Evolutionary conservation across 768 basidiomycete genomes (phyloP).

Genomic region (Baorangia bicolor): DNA sequence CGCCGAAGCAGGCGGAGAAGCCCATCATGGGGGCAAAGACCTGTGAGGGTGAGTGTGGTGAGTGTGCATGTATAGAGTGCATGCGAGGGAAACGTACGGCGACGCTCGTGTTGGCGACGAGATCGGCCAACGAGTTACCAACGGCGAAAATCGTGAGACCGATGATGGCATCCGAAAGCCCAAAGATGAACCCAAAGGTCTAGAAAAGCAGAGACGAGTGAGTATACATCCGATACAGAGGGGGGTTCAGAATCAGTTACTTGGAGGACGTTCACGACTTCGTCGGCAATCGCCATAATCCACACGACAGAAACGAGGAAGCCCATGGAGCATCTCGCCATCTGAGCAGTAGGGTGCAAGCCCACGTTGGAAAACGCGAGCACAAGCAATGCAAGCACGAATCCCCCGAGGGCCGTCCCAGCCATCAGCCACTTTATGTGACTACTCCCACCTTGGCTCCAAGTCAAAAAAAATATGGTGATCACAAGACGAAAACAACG

Average conservation of each 20-base stretch:
- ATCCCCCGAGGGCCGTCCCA: conserved; percentile 54
- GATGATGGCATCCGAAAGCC: conserved; percentile 95
- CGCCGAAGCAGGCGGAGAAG: conserved; percentile 93
- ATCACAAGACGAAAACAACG: conserved; percentile 28
- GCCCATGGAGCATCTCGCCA: conserved; percentile 84
- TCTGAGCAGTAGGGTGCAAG: conserved; percentile 51
- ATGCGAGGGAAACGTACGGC: conserved; percentile 51
- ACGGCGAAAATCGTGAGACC: conserved; percentile 96
- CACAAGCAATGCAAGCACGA: conserved; percentile 53
- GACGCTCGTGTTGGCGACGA: conserved; percentile 95
- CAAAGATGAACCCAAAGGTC: conserved; percentile 93
- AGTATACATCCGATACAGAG: background rate
- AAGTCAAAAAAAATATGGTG: background rate
- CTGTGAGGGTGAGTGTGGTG: conserved; percentile 31
- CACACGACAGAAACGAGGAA: conserved; percentile 90
- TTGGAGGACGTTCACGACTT: conserved; percentile 88
- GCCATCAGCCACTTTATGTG: conserved; percentile 52
- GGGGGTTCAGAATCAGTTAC: conserved; percentile 39
- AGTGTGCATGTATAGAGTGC: background rate
- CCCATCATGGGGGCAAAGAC: conserved; percentile 92
- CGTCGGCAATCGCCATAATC: conserved; percentile 98
- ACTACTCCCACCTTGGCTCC: conserved; percentile 31
- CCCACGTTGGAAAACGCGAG: conserved; percentile 61
- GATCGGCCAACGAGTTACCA: conserved; percentile 94
- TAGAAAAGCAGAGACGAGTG: conserved; percentile 31